Percentiles rank a stretch among this genome's conserved stretches.
Conservation (phyloP, 768 basidiomycete species). For the Phallus indusiatus region DNA sequence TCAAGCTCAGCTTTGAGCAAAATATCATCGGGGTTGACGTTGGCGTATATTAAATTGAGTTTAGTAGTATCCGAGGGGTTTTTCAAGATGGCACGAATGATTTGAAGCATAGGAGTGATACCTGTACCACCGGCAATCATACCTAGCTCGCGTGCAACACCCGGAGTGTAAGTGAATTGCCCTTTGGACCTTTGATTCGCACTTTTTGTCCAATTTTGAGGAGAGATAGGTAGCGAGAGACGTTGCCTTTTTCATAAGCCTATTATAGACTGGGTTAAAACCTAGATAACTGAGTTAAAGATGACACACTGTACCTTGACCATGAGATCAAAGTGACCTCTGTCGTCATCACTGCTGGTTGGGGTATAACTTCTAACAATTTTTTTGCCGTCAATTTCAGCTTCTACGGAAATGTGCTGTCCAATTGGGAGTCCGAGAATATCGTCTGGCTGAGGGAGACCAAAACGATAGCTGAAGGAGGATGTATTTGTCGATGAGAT, state of each 20-base stretch:
- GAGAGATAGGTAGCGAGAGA: conserved; percentile 74
- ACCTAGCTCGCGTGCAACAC: conserved; percentile 67
- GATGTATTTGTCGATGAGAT: neutral
- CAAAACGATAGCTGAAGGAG: conserved; percentile 76
- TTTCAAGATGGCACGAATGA: conserved; percentile 88
- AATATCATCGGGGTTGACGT: conserved; percentile 89
- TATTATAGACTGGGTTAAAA: conserved; percentile 23
- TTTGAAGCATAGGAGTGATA: conserved; percentile 98
- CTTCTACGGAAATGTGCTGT: conserved; percentile 89
- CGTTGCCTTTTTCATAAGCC: conserved; percentile 97
- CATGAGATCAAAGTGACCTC: conserved; percentile 89
- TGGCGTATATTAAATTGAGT: conserved; percentile 89
- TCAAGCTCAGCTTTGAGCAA: conserved; percentile 85
- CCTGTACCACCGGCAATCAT: conserved; percentile 99
- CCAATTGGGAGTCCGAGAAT: conserved; percentile 91
- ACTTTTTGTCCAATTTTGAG: conserved; percentile 84
- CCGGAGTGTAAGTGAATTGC: conserved; percentile 77
- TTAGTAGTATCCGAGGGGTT: conserved; percentile 80
- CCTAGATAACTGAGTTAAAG: neutral
- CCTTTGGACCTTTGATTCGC: conserved; percentile 93
- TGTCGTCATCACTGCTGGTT: conserved; percentile 86
- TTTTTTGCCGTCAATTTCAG: conserved; percentile 86
- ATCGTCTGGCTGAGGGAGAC: conserved; percentile 61
- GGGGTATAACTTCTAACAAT: conserved; percentile 93
- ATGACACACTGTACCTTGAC: conserved; percentile 64